Base-by-base conservation (phyloP, 768 basidiomycete genomes). In the Leccinum imitatum region DNA sequence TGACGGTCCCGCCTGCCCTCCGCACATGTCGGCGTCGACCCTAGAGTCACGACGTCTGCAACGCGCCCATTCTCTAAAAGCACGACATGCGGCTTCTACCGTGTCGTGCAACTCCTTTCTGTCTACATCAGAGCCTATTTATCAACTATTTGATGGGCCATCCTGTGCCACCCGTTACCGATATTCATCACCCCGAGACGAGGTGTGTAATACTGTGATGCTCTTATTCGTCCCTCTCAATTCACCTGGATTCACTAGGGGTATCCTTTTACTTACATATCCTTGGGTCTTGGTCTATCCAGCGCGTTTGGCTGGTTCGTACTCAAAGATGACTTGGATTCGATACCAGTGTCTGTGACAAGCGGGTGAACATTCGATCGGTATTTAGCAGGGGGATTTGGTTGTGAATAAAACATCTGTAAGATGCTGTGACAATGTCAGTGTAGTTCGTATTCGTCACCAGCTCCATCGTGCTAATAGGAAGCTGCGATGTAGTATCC, bases 1-100 rank as follows among this genome's bases (percentile, higher is more conserved):
- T 58, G 82, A 83, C 56, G 83, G 82, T 3, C 83, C 83, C 6
- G 80, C 82, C 11, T 69, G 76, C 56, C 70, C 72, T 54, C 69
- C 67, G 41, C 69, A 67, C 25, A 66, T 63, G 61, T 67, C 62
- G 27, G 58, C 57, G 3, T 54, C 52, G 35, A 19, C 63, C 50
- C 59, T 66, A 31, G 37, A 55, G 55, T 54, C 51, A 39, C 58
- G 50, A n/a, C 64, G 61, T 51, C 44, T 60, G 50, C 53, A 53
- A 54, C 63, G 66, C 48, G 63, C 46, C 13, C 59, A 10, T 27
- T 59, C 54, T 15, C 11, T 33, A 13, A 62, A 56, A 50, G 19
- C 41, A 41, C 41, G 44, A 31, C 48, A 54, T 59, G 44, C 53
- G 54, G 17, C 60, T 44, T 57, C 60, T 1, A 8, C 52, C 39